phyloP scores from a whole-genome alignment of 2,329 filamentous ascomycete genomes.

The Didymella keratinophila region DNA sequence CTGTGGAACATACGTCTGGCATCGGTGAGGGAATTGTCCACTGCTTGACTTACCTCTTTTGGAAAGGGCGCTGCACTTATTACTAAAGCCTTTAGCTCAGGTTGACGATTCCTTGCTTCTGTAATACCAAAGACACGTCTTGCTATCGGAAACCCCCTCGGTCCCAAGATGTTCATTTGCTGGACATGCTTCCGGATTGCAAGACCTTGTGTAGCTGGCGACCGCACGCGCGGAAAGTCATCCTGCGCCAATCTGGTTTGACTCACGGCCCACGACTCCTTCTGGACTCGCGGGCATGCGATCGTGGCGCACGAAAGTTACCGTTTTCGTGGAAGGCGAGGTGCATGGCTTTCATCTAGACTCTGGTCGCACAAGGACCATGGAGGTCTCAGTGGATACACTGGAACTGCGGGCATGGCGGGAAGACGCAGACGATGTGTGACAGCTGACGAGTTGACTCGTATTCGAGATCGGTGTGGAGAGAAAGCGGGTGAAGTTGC shows the following conservation, averaged over 20 bases:
- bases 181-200: neutral
- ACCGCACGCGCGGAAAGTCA: constrained; percentile 2
- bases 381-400: neutral
- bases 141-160: neutral
- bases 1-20: neutral
- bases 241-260: neutral
- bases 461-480: constrained; percentile 2
- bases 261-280: neutral
- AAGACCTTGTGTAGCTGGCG: neutral
- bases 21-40: neutral
- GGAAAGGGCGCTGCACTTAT: neutral
- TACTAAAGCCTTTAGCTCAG: neutral
- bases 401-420: neutral
- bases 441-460: constrained; percentile 11
- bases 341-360: neutral
- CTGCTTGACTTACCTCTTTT: neutral
- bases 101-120: neutral
- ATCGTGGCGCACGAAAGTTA: neutral
- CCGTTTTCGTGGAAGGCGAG: neutral
- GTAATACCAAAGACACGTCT: neutral
- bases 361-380: neutral
- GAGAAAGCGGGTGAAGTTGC: neutral
- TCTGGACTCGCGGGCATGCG: neutral
- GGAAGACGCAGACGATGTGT: constrained; percentile 1
- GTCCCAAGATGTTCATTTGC: neutral